Evolutionary conservation across 2,329 filamentous ascomycete species (phyloP).

Genomic region (Nemania bipapillata): DNA sequence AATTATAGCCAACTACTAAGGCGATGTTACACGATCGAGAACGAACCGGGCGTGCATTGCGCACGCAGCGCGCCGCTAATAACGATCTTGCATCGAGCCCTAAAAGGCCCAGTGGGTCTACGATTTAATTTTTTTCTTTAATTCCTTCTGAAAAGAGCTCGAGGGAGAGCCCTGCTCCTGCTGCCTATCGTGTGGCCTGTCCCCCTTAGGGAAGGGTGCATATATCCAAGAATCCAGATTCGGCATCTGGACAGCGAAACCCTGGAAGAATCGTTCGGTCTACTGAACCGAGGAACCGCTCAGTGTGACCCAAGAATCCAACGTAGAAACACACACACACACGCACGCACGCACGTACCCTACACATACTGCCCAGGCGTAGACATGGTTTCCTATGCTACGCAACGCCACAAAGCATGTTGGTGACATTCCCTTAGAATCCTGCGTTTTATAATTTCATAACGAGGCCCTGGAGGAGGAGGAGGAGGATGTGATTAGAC

Average conservation of each 20-base stretch:
- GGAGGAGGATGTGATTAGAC: constrained; percentile 6
- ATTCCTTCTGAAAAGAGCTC: not conserved
- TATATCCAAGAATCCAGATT: constrained; percentile 4
- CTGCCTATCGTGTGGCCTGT: constrained; percentile 11
- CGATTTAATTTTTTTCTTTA: too few species aligned
- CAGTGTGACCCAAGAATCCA: constrained; percentile 16
- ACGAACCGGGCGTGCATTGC: not conserved
- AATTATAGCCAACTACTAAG: constrained; percentile 1
- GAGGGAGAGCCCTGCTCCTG: not conserved
- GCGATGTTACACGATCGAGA: constrained; percentile 3
- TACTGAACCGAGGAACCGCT: constrained; percentile 2
- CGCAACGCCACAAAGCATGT: not conserved
- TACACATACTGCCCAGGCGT: too few species aligned
- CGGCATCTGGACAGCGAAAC: not conserved
- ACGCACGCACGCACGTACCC: not conserved
- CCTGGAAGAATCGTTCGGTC: not conserved
- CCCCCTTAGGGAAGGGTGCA: constrained; percentile 16
- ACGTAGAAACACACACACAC: not conserved
- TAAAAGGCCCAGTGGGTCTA: not conserved
- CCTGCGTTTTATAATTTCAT: constrained; percentile 1
- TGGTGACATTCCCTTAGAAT: not conserved
- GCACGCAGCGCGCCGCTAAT: constrained; percentile 12
- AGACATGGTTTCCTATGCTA: too few species aligned
- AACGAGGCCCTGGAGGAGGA: not conserved
- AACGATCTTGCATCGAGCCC: constrained; percentile 19